Evolutionary conservation across 768 basidiomycete species (phyloP), one percentile per base, ranked within the genome.

Genomic region (Lentinula detonsa): DNA sequence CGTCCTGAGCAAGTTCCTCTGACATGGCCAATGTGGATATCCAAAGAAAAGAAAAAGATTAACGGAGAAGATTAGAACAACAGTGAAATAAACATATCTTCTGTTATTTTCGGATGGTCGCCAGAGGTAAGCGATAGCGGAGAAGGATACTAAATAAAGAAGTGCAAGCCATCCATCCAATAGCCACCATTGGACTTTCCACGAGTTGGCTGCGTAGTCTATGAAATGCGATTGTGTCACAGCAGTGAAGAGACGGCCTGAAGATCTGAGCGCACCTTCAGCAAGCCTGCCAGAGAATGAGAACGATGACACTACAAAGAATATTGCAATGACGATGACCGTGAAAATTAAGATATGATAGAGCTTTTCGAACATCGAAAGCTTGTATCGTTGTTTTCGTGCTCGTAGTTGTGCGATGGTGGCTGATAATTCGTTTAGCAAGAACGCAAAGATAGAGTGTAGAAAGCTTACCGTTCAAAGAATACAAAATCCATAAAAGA

Each of bases 1-100:
- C 93, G 67, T 95, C 90, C 75, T 95, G 94, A 28, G 97, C 93
- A 57, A 98, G 74, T 76, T 99, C 97, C 65, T 98, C 95, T 28
- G 93, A 95, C 90, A 98, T 95, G 39, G 93, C 87, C 63, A 99
- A 85, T 71, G 89, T 91, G 65, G 69, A 80, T 66, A 80, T 75
- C 75, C 52, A 72, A 62, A 46, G 28, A 7, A 66, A 71, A 69
- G 23, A 40, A 61, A 54, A 60, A 59, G 60, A 48, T 68, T 61
- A 74, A 66, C 62, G 59, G 49, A 16, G 54, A 45, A 62, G 39
- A 18, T n/a, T 40, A 37, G 40, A 57, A 57, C 5, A 59, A 35
- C 57, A 15, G 65, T 51, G 23, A 53, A 50, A 60, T 49, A 8
- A 5, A 85, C 88, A 76, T 81, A 89, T 88, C 91, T 86, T 76